These are phyloP conservation scores for Leccinum barrowsii DNA, from an alignment of 768 basidiomycete species.

Conservation along the genomic window DNA sequence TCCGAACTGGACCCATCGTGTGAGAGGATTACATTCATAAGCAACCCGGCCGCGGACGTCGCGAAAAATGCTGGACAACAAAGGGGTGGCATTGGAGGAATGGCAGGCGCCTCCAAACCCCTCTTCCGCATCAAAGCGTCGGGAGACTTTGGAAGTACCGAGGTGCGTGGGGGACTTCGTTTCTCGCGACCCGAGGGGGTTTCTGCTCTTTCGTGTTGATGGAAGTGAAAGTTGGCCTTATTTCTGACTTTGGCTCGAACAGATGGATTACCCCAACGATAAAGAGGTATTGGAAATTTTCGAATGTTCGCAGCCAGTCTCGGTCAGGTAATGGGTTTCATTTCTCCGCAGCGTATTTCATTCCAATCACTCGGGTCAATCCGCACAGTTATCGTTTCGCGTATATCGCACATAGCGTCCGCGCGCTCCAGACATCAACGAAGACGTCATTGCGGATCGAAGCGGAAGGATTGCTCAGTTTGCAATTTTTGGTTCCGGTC, in stretches of 20 bases:
- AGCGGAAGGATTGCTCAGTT: conserved; percentile 71
- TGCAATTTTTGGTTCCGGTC: conserved; percentile 86
- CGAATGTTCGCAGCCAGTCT: conserved; percentile 66
- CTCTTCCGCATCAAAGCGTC: conserved; percentile 78
- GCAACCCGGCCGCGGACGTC: conserved; percentile 52
- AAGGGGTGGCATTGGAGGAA: conserved; percentile 8
- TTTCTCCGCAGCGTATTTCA: background rate
- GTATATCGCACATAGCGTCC: conserved; percentile 68
- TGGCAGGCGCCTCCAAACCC: conserved; percentile 35
- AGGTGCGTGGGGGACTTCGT: conserved; percentile 43
- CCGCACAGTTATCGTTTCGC: conserved; percentile 69
- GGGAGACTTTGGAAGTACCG: conserved; percentile 82
- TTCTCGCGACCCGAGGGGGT: background rate
- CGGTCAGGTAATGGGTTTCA: conserved; percentile 57
- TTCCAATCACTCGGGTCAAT: conserved; percentile 1
- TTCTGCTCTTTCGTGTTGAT: background rate
- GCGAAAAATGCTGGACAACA: conserved; percentile 7
- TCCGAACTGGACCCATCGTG: conserved; percentile 88
- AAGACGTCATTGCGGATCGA: conserved; percentile 91
- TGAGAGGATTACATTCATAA: conserved; percentile 79
- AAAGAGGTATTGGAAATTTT: conserved; percentile 88
- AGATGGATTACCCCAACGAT: conserved; percentile 98
- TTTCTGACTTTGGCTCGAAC: background rate
- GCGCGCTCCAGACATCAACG: conserved; percentile 77
- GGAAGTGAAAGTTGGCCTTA: background rate